phyloP scores from a whole-genome alignment of 2,329 filamentous ascomycete species.

The Pseudogymnoascus sp. region DNA sequence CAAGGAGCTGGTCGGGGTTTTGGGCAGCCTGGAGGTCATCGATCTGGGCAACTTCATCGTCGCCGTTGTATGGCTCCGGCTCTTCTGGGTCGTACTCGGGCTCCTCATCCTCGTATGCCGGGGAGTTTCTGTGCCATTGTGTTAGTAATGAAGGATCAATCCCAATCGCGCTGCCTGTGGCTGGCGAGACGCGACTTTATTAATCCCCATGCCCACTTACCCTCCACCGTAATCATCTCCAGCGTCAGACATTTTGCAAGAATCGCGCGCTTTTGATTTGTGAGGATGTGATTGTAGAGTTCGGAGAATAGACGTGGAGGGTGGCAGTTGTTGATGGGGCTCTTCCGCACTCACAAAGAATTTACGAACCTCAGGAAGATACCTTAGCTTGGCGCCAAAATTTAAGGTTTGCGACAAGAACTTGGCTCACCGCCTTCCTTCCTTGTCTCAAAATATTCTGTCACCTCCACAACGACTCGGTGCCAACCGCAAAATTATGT shows the following conservation, averaged over 20 bases:
- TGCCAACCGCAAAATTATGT: constrained; percentile 8
- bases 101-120: constrained; percentile 63
- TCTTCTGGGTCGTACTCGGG: constrained; percentile 49
- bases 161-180: constrained; percentile 6
- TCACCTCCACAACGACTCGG: constrained; percentile 10
- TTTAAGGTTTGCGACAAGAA: constrained; percentile 25
- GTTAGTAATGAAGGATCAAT: constrained; percentile 24
- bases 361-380: constrained; percentile 12
- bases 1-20: constrained; percentile 39
- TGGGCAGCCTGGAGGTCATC: constrained; percentile 47
- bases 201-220: constrained; percentile 35
- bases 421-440: constrained; percentile 9
- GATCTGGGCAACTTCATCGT: constrained; percentile 43
- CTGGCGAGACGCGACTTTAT: neutral
- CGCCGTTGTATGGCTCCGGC: constrained; percentile 47
- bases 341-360: constrained; percentile 17
- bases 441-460: constrained; percentile 2
- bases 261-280: neutral
- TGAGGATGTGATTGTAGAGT: neutral
- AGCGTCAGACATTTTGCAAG: constrained; percentile 61
- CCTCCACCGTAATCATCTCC: constrained; percentile 55
- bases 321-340: constrained; percentile 9
- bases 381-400: constrained; percentile 11
- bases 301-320: constrained; percentile 1
- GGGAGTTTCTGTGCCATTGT: constrained; percentile 51